Conservation (phyloP, 768 basidiomycete genomes). For the Auricularia auricula-judae region DNA sequence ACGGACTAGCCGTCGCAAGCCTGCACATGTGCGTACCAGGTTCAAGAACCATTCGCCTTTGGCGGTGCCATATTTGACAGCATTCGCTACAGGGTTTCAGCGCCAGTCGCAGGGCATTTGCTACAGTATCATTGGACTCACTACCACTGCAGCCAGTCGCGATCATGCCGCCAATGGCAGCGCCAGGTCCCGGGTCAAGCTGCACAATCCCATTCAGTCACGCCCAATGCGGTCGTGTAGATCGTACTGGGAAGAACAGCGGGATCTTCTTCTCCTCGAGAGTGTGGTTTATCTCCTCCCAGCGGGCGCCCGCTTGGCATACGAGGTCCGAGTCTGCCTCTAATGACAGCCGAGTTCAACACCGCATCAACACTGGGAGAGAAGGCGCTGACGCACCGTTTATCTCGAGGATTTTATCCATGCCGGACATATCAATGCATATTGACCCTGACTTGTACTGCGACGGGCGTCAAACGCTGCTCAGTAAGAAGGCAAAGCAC, state of each 20-base stretch:
- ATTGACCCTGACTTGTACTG: conserved; percentile 44
- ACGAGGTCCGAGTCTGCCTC: conserved; percentile 63
- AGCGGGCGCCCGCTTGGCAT: conserved; percentile 65
- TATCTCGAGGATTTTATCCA: conserved; percentile 55
- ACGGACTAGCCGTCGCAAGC: conserved; percentile 12
- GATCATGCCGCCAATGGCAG: conserved; percentile 83
- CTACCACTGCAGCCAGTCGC: conserved; percentile 81
- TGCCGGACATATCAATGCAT: conserved; percentile 53
- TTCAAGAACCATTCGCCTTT: conserved; percentile 84
- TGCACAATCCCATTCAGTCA: conserved; percentile 15
- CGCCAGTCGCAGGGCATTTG: conserved; percentile 5
- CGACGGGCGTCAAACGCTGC: not conserved
- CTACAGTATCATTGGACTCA: conserved; percentile 24
- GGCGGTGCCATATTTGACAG: conserved; percentile 79
- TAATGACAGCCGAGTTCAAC: conserved; percentile 15
- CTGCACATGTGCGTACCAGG: conserved; percentile 34
- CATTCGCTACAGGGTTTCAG: conserved; percentile 42
- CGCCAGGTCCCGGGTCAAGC: conserved; percentile 65
- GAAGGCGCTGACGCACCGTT: conserved; percentile 29
- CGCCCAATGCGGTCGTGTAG: not conserved
- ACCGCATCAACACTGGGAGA: not conserved
- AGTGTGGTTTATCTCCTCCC: conserved; percentile 67
- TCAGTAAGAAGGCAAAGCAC: not conserved
- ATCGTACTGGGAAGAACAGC: conserved; percentile 73
- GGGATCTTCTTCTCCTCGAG: conserved; percentile 60